Evolutionary conservation across 208 protist genomes (phyloP).

Genomic region (Wallacemonas sp.): DNA sequence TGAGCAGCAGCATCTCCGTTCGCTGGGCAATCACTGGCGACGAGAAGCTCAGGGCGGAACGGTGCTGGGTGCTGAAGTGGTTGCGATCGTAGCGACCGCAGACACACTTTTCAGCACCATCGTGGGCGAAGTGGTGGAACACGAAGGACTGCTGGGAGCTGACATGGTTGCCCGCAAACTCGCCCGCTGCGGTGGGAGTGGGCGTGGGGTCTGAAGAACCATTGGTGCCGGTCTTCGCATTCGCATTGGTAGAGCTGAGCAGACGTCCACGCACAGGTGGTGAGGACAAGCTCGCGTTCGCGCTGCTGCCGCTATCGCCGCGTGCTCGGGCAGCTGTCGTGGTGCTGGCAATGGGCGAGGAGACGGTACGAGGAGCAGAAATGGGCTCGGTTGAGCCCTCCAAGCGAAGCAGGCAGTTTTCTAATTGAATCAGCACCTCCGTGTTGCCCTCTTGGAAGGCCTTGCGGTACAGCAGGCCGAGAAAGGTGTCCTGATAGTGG

Average conservation of each 20-base stretch:
- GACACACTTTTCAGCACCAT: conserved; percentile 38
- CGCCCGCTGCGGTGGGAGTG: conserved; percentile 1
- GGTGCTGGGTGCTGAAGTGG: conserved; percentile 46
- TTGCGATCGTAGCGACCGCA: conserved; percentile 50
- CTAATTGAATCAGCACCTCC: conserved; percentile 69
- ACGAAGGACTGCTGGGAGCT: conserved; percentile 34
- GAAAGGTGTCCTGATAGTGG: conserved; percentile 69
- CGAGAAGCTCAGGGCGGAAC: conserved; percentile 41
- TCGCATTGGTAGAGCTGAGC: no score
- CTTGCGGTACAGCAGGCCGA: conserved; percentile 68
- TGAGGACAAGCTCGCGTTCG: conserved; percentile 1
- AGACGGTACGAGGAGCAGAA: background rate
- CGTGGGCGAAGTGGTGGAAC: conserved; percentile 83
- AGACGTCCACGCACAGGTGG: no score
- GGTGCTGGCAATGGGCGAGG: conserved; percentile 20
- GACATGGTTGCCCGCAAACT: conserved; percentile 31
- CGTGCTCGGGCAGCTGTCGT: conserved; percentile 1
- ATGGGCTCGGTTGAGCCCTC: conserved; percentile 31
- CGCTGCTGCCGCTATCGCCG: background rate
- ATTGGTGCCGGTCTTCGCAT: no score
- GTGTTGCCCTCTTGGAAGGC: conserved; percentile 59
- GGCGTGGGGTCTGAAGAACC: no score
- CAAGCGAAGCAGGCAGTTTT: conserved; percentile 65
- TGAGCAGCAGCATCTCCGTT: conserved; percentile 69
- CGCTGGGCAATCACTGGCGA: conserved; percentile 45